Conservation (phyloP, 208 protist genomes). For the Endotrypanum monterogeii region DNA sequence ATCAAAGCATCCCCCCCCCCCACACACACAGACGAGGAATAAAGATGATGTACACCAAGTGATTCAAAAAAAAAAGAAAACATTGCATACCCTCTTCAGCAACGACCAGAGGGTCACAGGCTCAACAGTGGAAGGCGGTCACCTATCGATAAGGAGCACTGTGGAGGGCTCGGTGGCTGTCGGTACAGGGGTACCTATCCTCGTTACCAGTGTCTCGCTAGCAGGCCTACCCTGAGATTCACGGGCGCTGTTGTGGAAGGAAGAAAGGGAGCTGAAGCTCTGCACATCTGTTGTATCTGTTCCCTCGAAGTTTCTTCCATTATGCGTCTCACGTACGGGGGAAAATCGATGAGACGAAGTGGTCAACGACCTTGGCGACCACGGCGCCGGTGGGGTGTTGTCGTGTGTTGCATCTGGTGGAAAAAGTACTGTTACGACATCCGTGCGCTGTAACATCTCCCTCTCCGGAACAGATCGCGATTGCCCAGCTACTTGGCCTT, state of each 20-base stretch:
- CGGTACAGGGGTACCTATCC: not conserved
- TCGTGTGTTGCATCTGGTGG: not conserved
- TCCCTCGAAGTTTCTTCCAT: not conserved
- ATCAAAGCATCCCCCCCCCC: too few species aligned
- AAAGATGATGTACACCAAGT: not conserved
- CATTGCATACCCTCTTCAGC: too few species aligned
- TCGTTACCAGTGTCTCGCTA: not conserved
- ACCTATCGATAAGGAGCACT: not conserved
- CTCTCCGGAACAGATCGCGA: not conserved
- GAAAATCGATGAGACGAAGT: not conserved
- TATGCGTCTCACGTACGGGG: not conserved
- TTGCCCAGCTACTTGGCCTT: not conserved
- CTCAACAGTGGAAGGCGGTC: not conserved
- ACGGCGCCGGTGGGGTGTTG: not conserved
- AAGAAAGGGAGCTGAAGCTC: constrained; percentile 27
- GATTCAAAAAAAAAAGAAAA: too few species aligned
- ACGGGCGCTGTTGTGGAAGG: constrained; percentile 2
- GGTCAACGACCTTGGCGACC: not conserved
- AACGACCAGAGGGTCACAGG: not conserved
- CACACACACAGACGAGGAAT: not conserved
- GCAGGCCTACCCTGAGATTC: not conserved
- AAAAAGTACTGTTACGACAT: not conserved
- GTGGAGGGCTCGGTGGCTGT: not conserved
- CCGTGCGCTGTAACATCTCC: not conserved
- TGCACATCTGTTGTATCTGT: not conserved